phyloP scores from a whole-genome alignment of 768 basidiomycete species.

The Lentinula sp. region DNA sequence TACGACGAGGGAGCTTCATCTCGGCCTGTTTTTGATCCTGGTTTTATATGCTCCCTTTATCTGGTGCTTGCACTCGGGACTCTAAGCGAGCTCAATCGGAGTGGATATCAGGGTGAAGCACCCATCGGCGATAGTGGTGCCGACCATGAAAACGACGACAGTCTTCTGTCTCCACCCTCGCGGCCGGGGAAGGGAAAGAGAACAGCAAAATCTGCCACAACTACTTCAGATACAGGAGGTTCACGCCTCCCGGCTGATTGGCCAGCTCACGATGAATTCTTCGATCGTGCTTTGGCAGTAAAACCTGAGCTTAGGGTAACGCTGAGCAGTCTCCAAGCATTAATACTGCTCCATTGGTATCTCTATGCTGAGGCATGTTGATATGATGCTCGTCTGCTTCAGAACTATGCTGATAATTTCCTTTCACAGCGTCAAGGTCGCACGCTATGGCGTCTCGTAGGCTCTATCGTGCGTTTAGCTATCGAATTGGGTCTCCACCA shows the following conservation, averaged over 20 bases:
- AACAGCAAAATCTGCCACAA: neutral
- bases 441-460: slow-evolving; percentile 83
- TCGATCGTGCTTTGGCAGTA: slow-evolving; percentile 68
- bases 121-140: slow-evolving; percentile 16
- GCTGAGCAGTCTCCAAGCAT: slow-evolving; percentile 74
- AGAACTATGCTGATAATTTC: neutral
- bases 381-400: neutral
- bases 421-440: slow-evolving; percentile 73
- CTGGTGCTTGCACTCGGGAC: slow-evolving; percentile 77
- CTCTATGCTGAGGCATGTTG: slow-evolving; percentile 74
- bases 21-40: slow-evolving; percentile 54
- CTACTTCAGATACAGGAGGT: neutral
- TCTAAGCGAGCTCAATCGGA: slow-evolving; percentile 75
- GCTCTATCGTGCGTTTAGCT: slow-evolving; percentile 74
- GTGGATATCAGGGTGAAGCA: slow-evolving; percentile 38
- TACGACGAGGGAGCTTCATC: slow-evolving; percentile 48
- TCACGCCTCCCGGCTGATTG: slow-evolving; percentile 48
- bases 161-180: neutral
- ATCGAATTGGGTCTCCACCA: slow-evolving; percentile 86
- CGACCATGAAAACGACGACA: neutral
- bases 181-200: slow-evolving; percentile 18
- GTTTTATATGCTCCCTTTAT: slow-evolving; percentile 74
- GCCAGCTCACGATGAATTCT: slow-evolving; percentile 83
- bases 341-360: slow-evolving; percentile 85
- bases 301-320: slow-evolving; percentile 84